Evolutionary conservation across 352 stramenopile species (phyloP).

Genomic region (Phytophthora sansomeana): DNA sequence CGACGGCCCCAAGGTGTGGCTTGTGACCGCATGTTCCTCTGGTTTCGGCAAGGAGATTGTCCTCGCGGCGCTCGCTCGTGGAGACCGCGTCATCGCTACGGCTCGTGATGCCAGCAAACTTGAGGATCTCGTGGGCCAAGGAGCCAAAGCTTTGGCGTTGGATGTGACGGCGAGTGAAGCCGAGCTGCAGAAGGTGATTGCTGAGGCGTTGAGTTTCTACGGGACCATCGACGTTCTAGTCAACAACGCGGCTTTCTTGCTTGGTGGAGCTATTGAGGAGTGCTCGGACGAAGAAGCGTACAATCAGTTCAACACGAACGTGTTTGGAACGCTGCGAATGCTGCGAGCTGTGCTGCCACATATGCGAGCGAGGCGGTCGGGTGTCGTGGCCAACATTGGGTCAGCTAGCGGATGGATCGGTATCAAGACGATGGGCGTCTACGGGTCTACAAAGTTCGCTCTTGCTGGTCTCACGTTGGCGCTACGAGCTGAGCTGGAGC

Average conservation of each 20-base stretch:
- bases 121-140: conserved; percentile 40
- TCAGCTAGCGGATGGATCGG: conserved; percentile 39
- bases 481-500: conserved; percentile 39
- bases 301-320: conserved; percentile 53
- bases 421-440: conserved; percentile 45
- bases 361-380: conserved; percentile 50
- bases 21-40: conserved; percentile 61
- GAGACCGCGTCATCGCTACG: conserved; percentile 60
- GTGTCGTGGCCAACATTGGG: conserved; percentile 55
- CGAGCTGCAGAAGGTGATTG: conserved; percentile 34
- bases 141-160: conserved; percentile 38
- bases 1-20: conserved; percentile 47
- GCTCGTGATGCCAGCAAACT: conserved; percentile 48
- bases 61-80: conserved; percentile 46
- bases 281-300: conserved; percentile 45
- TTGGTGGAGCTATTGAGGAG: conserved; percentile 57
- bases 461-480: conserved; percentile 45
- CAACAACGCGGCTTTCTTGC: conserved; percentile 58
- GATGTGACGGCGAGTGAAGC: conserved; percentile 57
- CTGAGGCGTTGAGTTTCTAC: conserved; percentile 45
- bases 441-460: conserved; percentile 52
- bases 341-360: conserved; percentile 51
- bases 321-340: conserved; percentile 46
- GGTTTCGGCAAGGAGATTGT: conserved; percentile 60
- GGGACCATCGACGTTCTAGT: conserved; percentile 62